A percentile compares a stretch with the other conserved stretches of the same genome.
Conservation (phyloP, 306 rosid genomes). For the Gynostemma pentaphyllum region DNA sequence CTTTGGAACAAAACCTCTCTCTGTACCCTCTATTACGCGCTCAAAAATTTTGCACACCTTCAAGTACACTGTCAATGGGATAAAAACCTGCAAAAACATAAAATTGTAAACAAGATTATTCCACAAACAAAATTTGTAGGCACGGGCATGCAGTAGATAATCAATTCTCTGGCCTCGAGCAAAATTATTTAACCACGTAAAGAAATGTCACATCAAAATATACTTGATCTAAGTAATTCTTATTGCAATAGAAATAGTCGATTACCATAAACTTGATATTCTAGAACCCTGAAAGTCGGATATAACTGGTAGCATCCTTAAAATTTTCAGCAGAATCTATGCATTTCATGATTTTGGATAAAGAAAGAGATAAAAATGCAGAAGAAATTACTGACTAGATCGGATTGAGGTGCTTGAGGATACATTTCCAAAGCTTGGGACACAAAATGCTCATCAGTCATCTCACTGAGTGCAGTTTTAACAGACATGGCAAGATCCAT, state of each 20-base stretch:
- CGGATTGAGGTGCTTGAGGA: slow-evolving; percentile 71
- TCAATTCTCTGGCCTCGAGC: not conserved
- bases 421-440: slow-evolving; percentile 63
- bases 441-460: slow-evolving; percentile 55
- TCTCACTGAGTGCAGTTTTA: slow-evolving; percentile 31
- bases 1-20: slow-evolving; percentile 28
- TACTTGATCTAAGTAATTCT: not conserved
- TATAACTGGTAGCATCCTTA: not conserved
- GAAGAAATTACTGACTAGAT: slow-evolving; percentile 35
- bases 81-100: slow-evolving; percentile 49
- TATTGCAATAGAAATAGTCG: not conserved
- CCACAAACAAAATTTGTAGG: not conserved
- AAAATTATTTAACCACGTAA: not conserved
- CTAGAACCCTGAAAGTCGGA: not conserved
- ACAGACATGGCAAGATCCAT: slow-evolving; percentile 46
- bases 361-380: not conserved
- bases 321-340: not conserved
- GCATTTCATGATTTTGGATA: not conserved
- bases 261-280: not conserved
- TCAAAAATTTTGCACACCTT: slow-evolving; percentile 40
- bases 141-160: not conserved
- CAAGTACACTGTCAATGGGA: slow-evolving; percentile 47
- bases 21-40: slow-evolving; percentile 21
- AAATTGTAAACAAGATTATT: slow-evolving; percentile 7
- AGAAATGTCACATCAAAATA: not conserved